phyloP scores from a whole-genome alignment of 1,139 yeast genomes.

The Lodderomyces parapsilosis region DNA sequence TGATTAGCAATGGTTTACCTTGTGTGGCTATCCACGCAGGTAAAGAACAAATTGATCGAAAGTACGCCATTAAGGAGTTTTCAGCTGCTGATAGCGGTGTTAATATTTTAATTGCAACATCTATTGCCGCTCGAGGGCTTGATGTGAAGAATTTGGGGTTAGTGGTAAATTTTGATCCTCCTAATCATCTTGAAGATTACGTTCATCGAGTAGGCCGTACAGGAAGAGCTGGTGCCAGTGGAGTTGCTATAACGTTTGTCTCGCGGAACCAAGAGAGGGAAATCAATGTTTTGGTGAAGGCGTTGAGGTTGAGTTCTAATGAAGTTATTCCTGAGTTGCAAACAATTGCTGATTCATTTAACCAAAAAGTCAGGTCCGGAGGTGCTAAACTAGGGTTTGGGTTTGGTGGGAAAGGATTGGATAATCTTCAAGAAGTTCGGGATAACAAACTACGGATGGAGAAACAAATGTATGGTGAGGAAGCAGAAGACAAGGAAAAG shows the following conservation, averaged over 20 bases:
- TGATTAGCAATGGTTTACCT: slow-evolving; percentile 56
- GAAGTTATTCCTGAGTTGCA: slow-evolving; percentile 52
- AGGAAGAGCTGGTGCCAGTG: slow-evolving; percentile 83
- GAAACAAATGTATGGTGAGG: slow-evolving; percentile 31
- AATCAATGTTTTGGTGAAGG: slow-evolving; percentile 71
- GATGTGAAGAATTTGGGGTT: slow-evolving; percentile 82
- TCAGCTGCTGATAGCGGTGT: slow-evolving; percentile 52
- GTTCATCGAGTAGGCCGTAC: slow-evolving; percentile 97
- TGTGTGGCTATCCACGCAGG: slow-evolving; percentile 89
- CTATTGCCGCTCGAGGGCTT: slow-evolving; percentile 91
- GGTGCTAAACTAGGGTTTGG: slow-evolving; percentile 70
- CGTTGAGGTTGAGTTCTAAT: slow-evolving; percentile 56
- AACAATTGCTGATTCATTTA: slow-evolving; percentile 55
- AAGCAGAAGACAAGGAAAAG: slow-evolving; percentile 3
- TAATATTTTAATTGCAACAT: slow-evolving; percentile 78
- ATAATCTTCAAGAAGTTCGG: slow-evolving; percentile 70
- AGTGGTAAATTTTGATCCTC: slow-evolving; percentile 86
- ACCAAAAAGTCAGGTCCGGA: slow-evolving; percentile 65
- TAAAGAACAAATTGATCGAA: slow-evolving; percentile 82
- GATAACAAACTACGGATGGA: slow-evolving; percentile 55
- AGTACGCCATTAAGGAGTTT: slow-evolving; percentile 71
- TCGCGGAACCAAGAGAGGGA: slow-evolving; percentile 63
- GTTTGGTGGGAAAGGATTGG: slow-evolving; percentile 92
- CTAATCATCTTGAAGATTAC: slow-evolving; percentile 91
- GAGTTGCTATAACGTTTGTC: slow-evolving; percentile 78